phyloP scores from a whole-genome alignment of 192 early-diverging fungal genomes.

The Spizellomyces sp. region DNA sequence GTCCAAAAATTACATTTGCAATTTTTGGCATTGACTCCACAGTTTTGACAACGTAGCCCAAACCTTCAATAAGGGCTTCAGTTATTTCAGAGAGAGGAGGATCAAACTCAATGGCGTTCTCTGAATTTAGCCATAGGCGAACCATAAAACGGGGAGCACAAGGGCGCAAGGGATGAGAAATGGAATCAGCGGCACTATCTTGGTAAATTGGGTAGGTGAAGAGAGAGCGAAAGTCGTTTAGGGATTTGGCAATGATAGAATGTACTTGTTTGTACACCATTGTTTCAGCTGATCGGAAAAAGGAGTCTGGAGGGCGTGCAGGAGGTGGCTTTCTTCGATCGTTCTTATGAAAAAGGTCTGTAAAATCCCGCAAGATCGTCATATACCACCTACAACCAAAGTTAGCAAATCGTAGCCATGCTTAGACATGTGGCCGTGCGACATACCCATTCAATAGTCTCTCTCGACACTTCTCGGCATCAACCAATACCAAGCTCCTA shows the following conservation, averaged over 20 bases:
- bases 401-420: background rate
- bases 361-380: slow-evolving; percentile 39
- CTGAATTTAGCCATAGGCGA: slow-evolving; percentile 44
- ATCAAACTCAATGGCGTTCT: slow-evolving; percentile 52
- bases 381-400: slow-evolving; percentile 45
- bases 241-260: slow-evolving; percentile 38
- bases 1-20: slow-evolving; percentile 42
- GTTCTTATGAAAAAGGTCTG: slow-evolving; percentile 38
- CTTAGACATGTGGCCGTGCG: background rate
- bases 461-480: slow-evolving; percentile 61
- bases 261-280: slow-evolving; percentile 50
- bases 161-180: background rate
- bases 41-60: slow-evolving; percentile 49
- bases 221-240: slow-evolving; percentile 46
- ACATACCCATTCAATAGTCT: slow-evolving; percentile 53
- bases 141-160: slow-evolving; percentile 49
- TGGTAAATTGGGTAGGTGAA: slow-evolving; percentile 42
- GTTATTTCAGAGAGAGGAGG: slow-evolving; percentile 55
- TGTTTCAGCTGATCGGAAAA: slow-evolving; percentile 43
- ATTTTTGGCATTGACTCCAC: slow-evolving; percentile 53
- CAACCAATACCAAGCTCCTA: slow-evolving; percentile 54
- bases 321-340: slow-evolving; percentile 15
- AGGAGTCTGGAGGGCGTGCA: slow-evolving; percentile 27
- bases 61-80: slow-evolving; percentile 49
- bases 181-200: slow-evolving; percentile 20